Percentiles rank a stretch among this genome's conserved stretches.
Conservation (phyloP, 2,329 filamentous ascomycete genomes). For the Aspergillus pseudoterreus region DNA sequence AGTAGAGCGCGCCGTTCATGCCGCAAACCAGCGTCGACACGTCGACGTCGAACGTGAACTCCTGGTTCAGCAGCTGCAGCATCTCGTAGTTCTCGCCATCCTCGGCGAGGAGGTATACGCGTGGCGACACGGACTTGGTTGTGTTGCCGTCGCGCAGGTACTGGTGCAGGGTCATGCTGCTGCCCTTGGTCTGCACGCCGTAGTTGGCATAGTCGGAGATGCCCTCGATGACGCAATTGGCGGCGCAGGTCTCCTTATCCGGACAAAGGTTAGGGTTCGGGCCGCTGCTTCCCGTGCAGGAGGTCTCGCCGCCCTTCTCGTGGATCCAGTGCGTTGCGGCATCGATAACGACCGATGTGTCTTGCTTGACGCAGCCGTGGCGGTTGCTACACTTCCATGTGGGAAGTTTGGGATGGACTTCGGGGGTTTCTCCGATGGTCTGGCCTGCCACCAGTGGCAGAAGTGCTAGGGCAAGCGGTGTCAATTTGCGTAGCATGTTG, state of each 20-base stretch:
- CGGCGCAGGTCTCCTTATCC: slow-evolving; percentile 46
- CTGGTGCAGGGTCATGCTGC: slow-evolving; percentile 46
- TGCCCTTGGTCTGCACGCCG: slow-evolving; percentile 49
- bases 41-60: slow-evolving; percentile 68
- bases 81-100: slow-evolving; percentile 58
- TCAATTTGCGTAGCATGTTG: slow-evolving; percentile 14
- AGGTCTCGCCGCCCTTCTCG: slow-evolving; percentile 38
- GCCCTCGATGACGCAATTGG: slow-evolving; percentile 54
- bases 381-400: slow-evolving; percentile 50
- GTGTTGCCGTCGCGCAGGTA: slow-evolving; percentile 29
- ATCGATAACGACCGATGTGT: slow-evolving; percentile 51
- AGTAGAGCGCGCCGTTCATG: slow-evolving; percentile 66
- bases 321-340: slow-evolving; percentile 54
- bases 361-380: slow-evolving; percentile 48
- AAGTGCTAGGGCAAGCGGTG: slow-evolving; percentile 26
- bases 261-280: slow-evolving; percentile 46
- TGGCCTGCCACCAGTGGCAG: slow-evolving; percentile 48
- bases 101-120: slow-evolving; percentile 58
- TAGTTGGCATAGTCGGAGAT: slow-evolving; percentile 49
- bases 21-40: slow-evolving; percentile 65
- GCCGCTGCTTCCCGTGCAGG: slow-evolving; percentile 52
- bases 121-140: slow-evolving; percentile 43
- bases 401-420: slow-evolving; percentile 50
- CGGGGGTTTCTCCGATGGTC: slow-evolving; percentile 45
- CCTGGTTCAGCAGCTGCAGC: slow-evolving; percentile 60